Conservation (phyloP, 768 basidiomycete species). For the Dentipellis fragilis region DNA sequence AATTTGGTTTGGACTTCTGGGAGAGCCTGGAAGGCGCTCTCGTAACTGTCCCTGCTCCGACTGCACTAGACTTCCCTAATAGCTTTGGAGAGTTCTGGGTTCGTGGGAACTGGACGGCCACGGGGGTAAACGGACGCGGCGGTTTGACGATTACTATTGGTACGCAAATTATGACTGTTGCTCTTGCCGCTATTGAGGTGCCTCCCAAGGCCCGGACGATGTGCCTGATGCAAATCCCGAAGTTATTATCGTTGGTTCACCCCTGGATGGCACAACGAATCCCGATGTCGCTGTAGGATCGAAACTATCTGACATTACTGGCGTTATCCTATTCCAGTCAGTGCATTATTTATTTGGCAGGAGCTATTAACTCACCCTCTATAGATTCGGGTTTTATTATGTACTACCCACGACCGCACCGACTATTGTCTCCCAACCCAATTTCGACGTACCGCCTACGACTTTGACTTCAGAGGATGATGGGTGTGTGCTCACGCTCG, state of each 20-base stretch:
- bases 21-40: conserved; percentile 50
- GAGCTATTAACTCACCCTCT: neutral
- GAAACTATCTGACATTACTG: conserved; percentile 39
- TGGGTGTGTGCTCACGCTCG: conserved; percentile 41
- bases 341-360: neutral
- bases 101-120: conserved; percentile 44
- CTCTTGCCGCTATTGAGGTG: neutral
- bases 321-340: conserved; percentile 45
- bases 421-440: conserved; percentile 29
- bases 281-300: conserved; percentile 39
- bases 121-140: conserved; percentile 45
- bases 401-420: conserved; percentile 50
- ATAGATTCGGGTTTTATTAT: conserved; percentile 37
- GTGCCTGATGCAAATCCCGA: conserved; percentile 53
- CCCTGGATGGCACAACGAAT: conserved; percentile 43
- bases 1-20: conserved; percentile 56
- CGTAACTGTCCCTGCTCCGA: conserved; percentile 40
- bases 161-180: conserved; percentile 6
- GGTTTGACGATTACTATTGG: conserved; percentile 43
- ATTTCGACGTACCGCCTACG: conserved; percentile 27
- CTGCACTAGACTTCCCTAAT: conserved; percentile 40
- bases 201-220: conserved; percentile 31
- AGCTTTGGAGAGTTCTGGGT: conserved; percentile 50
- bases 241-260: conserved; percentile 40
- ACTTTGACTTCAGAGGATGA: conserved; percentile 22